These are phyloP conservation scores for Musa beccarii DNA, from an alignment of 176 grass and related monocot species.

Conservation along the genomic window DNA sequence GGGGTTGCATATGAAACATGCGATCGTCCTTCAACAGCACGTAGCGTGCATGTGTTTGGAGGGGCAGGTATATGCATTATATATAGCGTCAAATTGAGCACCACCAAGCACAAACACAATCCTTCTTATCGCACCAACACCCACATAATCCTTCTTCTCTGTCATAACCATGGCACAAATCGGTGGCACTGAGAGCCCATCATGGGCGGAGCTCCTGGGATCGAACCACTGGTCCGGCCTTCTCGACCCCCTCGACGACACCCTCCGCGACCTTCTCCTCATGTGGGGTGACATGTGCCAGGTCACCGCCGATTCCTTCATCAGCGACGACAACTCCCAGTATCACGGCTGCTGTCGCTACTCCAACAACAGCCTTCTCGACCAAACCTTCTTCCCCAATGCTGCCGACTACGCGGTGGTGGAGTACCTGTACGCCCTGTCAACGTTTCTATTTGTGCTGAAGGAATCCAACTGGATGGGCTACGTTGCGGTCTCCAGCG, in stretches of 20 bases:
- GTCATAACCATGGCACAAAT: too few relatives aligned
- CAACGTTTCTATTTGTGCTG: background rate
- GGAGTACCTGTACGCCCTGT: slow-evolving; percentile 69
- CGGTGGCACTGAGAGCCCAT: background rate
- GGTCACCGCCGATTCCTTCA: slow-evolving; percentile 58
- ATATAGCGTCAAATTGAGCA: too few relatives aligned
- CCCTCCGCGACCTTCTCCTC: slow-evolving; percentile 50
- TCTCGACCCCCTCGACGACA: slow-evolving; percentile 42
- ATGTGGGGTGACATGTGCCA: slow-evolving; percentile 63
- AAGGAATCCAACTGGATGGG: slow-evolving; percentile 72
- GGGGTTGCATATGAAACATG: too few relatives aligned
- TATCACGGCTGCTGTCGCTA: slow-evolving; percentile 46
- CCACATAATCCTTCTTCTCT: too few relatives aligned
- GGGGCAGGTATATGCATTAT: too few relatives aligned
- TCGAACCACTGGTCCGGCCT: slow-evolving; percentile 37
- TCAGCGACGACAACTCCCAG: slow-evolving; percentile 40
- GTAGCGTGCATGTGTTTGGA: too few relatives aligned
- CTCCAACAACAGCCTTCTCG: slow-evolving; percentile 28
- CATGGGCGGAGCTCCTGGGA: slow-evolving; percentile 50
- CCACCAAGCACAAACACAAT: too few relatives aligned
- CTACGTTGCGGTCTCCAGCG: slow-evolving; percentile 50
- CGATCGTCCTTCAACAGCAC: too few relatives aligned
- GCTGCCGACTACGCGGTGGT: slow-evolving; percentile 41
- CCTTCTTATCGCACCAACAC: too few relatives aligned
- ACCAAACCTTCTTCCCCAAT: slow-evolving; percentile 21